phyloP scores from a whole-genome alignment of 2,329 filamentous ascomycete species.

The Orbilia oligospora region DNA sequence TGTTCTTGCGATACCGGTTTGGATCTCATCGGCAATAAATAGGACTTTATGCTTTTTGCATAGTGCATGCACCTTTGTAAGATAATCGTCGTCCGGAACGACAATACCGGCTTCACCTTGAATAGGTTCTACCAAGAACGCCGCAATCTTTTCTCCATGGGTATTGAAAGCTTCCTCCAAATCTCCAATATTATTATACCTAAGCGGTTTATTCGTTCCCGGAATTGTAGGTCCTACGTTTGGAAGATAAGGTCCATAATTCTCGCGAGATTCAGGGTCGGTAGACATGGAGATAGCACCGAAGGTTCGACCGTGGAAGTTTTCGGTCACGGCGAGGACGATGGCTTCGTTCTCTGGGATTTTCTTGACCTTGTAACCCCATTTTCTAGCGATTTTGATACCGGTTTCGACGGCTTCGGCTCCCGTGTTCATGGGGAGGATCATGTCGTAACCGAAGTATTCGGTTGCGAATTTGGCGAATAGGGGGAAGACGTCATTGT shows the following conservation, averaged over 20 bases:
- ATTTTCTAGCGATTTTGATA: constrained; percentile 96
- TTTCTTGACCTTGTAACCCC: constrained; percentile 96
- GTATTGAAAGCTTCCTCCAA: constrained; percentile 83
- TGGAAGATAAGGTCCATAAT: constrained; percentile 96
- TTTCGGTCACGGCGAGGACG: constrained; percentile 87
- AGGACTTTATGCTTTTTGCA: constrained; percentile 97
- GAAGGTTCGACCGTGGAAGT: constrained; percentile 98
- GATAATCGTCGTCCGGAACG: constrained; percentile 91
- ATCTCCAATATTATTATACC: constrained; percentile 87
- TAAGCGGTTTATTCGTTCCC: constrained; percentile 81
- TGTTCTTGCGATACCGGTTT: constrained; percentile 91
- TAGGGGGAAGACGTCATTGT: constrained; percentile 97
- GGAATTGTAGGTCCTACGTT: constrained; percentile 84
- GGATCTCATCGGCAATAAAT: constrained; percentile 97
- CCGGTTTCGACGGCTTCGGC: constrained; percentile 96
- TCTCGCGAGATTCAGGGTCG: constrained; percentile 93
- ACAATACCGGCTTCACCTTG: constrained; percentile 98
- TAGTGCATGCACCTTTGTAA: constrained; percentile 82
- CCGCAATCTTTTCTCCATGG: constrained; percentile 87
- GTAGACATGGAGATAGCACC: constrained; percentile 95
- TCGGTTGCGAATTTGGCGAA: constrained; percentile 93
- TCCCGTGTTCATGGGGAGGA: constrained; percentile 97
- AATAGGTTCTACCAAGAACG: constrained; percentile 95
- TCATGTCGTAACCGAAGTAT: constrained; percentile 93
- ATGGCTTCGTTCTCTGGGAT: constrained; percentile 87